Evolutionary conservation across 768 basidiomycete genomes (phyloP), one percentile per base, ranked within the genome.

Genomic region (Terana coerulea): DNA sequence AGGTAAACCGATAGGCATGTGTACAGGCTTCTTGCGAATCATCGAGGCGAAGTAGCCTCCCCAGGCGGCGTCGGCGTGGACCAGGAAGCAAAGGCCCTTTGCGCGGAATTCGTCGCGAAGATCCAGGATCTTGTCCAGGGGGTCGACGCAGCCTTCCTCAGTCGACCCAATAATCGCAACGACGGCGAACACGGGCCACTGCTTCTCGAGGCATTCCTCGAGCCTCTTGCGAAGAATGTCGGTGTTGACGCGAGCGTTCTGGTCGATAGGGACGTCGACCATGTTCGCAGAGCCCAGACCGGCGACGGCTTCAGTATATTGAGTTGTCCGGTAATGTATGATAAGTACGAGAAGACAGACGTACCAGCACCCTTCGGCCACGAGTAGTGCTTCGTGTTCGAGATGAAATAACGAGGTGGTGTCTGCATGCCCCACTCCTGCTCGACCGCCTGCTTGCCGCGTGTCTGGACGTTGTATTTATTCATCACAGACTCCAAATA

Each of bases 11-110:
- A 30, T 25, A 30, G 8, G 3, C 17, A 3, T 6, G 48, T 37
- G 21, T 14, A 33, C 11, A n/a, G 22, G 40, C 49, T 49, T 37
- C 10, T 9, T 9, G 26, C 61, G 61, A 28, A 69, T 53, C 58
- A 67, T 67, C 3, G 65, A 63, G 3, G 66, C 59, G 50, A 76
- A 78, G 58, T 76, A 77, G 4, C 70, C 72, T 4, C 76, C 75
- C 76, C 75, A 76, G 1, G 75, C 75, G 5, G 69, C 75, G 50
- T 77, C 75, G 15, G 67, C 71, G 46, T 76, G 75, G 4, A 76
- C 52, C 17, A 74, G 28, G 55, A 76, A 76, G 0, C 59, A 64
- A 12, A 76, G 58, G 0, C 74, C 74, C 31, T 59, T 57, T 24
- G 39, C 49, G 45, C 61, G 59, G 21, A 63, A 67, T 55, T 70